Evolutionary conservation across 148 eudicot species (phyloP).

Genomic region (Vaccinium vitisidaea): DNA sequence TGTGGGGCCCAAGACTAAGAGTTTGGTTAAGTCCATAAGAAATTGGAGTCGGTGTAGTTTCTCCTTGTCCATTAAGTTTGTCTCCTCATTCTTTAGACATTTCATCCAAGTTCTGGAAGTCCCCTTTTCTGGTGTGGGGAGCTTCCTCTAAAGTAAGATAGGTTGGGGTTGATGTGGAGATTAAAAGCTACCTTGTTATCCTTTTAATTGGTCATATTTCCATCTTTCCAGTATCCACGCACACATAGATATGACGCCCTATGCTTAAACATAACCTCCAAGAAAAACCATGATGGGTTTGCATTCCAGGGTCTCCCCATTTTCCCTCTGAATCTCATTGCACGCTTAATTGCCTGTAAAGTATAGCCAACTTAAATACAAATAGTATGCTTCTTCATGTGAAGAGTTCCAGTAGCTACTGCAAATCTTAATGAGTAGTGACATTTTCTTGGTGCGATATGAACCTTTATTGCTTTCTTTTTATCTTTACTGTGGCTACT

Average conservation of each 20-base stretch:
- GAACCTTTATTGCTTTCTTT: neutral
- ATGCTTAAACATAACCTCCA: neutral
- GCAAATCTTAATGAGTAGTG: neutral
- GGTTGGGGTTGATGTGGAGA: conserved; percentile 4
- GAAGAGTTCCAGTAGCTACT: neutral
- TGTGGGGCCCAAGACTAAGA: too few species aligned
- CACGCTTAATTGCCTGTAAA: neutral
- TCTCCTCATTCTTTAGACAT: neutral
- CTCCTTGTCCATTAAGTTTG: neutral
- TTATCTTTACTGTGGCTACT: neutral
- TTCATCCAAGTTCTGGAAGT: too few species aligned
- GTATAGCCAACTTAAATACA: neutral
- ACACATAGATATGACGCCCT: neutral
- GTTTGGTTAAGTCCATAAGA: too few species aligned
- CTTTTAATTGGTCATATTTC: neutral
- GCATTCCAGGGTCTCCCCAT: neutral
- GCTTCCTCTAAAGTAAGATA: neutral
- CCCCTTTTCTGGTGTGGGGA: neutral
- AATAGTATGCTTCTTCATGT: neutral
- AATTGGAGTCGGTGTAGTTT: neutral
- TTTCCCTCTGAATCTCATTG: neutral
- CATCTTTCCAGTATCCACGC: neutral
- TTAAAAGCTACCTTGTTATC: neutral
- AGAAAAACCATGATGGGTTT: neutral
- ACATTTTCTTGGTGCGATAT: neutral